phyloP scores from a whole-genome alignment of 2,329 filamentous ascomycete genomes.

The Tolypocladium inflatum region DNA sequence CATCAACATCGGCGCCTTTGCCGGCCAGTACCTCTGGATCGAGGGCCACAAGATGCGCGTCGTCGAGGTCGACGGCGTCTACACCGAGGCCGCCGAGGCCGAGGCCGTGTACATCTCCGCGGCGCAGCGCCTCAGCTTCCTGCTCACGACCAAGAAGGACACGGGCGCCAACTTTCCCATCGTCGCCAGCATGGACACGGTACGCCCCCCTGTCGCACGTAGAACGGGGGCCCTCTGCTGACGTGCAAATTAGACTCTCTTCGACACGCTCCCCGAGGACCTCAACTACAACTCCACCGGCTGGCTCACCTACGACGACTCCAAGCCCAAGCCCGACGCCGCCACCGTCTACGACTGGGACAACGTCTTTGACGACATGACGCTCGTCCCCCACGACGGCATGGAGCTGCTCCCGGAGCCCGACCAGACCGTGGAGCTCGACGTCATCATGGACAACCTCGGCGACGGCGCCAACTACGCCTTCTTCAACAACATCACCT shows the following conservation, averaged over 20 bases:
- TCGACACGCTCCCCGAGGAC: conserved; percentile 55
- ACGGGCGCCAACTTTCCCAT: conserved; percentile 57
- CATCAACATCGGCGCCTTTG: conserved; percentile 66
- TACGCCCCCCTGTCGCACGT: conserved; percentile 16
- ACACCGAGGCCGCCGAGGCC: conserved; percentile 49
- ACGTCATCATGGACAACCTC: conserved; percentile 53
- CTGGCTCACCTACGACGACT: conserved; percentile 50
- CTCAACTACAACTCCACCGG: conserved; percentile 61
- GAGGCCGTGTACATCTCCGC: conserved; percentile 56
- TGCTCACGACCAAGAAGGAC: conserved; percentile 54
- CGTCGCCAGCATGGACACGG: conserved; percentile 59
- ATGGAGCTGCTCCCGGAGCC: conserved; percentile 50
- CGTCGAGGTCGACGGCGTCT: conserved; percentile 66
- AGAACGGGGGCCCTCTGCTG: not conserved
- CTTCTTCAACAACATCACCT: conserved; percentile 72
- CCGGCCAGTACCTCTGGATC: conserved; percentile 56
- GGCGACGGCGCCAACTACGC: conserved; percentile 51
- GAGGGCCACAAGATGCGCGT: conserved; percentile 59
- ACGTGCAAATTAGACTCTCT: conserved; percentile 40
- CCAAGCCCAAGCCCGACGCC: conserved; percentile 37
- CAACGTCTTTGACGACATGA: conserved; percentile 61
- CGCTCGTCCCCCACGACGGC: conserved; percentile 59
- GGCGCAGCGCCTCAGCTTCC: conserved; percentile 56
- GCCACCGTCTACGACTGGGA: conserved; percentile 50
- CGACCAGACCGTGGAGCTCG: conserved; percentile 52